phyloP scores from a whole-genome alignment of 176 grass and related monocot genomes.

The Chloris gayana region DNA sequence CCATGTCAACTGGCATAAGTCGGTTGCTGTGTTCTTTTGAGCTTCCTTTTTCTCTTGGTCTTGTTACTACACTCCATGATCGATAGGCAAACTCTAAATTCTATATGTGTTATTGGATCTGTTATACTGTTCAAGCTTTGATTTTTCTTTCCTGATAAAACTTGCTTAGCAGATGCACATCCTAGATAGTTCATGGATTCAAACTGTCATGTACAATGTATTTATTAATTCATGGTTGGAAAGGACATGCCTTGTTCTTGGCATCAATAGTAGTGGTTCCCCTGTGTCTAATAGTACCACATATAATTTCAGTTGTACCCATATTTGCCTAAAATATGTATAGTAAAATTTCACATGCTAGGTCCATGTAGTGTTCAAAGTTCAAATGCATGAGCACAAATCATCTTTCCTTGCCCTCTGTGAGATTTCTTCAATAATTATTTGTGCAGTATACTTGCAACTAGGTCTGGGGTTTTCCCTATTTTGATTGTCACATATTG shows the following conservation, averaged over 20 bases:
- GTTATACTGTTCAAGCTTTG: not conserved
- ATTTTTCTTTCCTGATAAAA: not conserved
- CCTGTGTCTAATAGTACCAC: constrained; percentile 2
- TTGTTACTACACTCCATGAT: not conserved
- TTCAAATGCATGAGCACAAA: constrained; percentile 11
- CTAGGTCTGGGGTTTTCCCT: not conserved
- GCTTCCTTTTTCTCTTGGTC: not conserved
- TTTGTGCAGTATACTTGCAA: constrained; percentile 6
- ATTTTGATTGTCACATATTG: not conserved
- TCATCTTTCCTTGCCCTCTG: not conserved
- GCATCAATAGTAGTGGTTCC: not conserved
- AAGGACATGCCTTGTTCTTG: not conserved
- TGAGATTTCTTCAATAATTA: constrained; percentile 20
- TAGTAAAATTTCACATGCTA: constrained; percentile 6
- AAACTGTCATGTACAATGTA: not conserved
- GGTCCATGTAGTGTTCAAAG: constrained; percentile 3
- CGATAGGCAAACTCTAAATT: not conserved
- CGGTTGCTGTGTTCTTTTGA: not conserved
- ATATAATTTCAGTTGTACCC: not conserved
- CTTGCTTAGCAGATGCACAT: not conserved
- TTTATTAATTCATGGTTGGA: not conserved
- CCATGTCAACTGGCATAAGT: not conserved
- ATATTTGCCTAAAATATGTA: constrained; percentile 18
- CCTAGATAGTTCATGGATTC: not conserved
- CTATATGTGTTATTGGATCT: not conserved